Evolutionary conservation across 768 basidiomycete genomes (phyloP), one percentile per base, ranked within the genome.

Genomic region (Lactifluus rugatus): DNA sequence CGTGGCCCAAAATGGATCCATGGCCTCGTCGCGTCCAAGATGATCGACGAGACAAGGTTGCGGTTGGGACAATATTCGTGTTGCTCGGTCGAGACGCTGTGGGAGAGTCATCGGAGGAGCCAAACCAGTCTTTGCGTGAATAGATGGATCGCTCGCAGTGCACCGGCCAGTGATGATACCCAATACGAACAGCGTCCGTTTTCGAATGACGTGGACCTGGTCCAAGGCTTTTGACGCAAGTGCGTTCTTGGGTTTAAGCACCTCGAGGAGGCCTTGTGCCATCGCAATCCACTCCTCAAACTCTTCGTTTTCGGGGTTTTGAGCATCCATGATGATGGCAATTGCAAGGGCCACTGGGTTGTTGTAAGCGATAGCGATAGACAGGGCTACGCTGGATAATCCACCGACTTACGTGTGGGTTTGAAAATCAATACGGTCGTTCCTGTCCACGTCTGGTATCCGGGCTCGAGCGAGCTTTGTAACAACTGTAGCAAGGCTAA

Each of bases 311-410:
- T 61, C 57, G 17, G 59, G 48, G 32, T 58, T 57, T 13, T 56
- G 46, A 9, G 66, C 23, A 19, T 67, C 65, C 64, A 67, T 66
- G n/a, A 67, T 55, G 37, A 67, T 62, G 23, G 66, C 66, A 26
- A 67, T 53, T 11, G 65, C 64, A 25, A 67, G 58, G 42, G 48
- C 56, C 54, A 67, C 66, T 67, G 54, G 6, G 45, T 2, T 2
- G 3, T 19, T 16, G 26, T 60, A n/a, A 60, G 49, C 21, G 5
- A 23, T 32, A 60, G 49, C 21, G 5, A 23, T 32, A 11, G 9
- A 17, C 2, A 23, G 25, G 7, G 28, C 34, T 32, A 16, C 17
- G 32, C 9, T 6, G 10, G 23, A 45, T 39, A 13, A 25, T 19
- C 19, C n/a, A 26, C 21, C n/a, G 14, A 53, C 66, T 56, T 37